A percentile compares a stretch with the other conserved stretches of the same genome.
phyloP scores from a whole-genome alignment of 1,139 yeast genomes.

The Saccharomyces hybrid region DNA sequence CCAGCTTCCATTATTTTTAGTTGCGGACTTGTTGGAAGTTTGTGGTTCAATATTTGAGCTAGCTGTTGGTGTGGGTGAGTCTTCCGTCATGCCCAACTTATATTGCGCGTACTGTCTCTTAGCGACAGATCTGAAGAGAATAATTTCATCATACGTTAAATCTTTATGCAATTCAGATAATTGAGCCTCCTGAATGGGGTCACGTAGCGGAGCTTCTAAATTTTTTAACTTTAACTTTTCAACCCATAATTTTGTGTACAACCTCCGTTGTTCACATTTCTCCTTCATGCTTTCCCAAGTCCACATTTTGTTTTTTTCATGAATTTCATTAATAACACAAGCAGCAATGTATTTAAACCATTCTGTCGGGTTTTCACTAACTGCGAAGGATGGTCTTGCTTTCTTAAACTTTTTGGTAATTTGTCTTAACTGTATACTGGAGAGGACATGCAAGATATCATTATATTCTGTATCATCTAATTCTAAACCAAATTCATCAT shows the following conservation, averaged over 20 bases:
- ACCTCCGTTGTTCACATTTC: conserved; percentile 63
- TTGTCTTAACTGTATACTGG: conserved; percentile 70
- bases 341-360: conserved; percentile 82
- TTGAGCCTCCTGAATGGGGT: conserved; percentile 34
- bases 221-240: conserved; percentile 38
- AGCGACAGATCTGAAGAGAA: conserved; percentile 78
- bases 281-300: conserved; percentile 76
- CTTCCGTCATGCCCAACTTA: conserved; percentile 26
- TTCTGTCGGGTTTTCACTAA: conserved; percentile 59
- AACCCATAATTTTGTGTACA: conserved; percentile 67
- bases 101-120: conserved; percentile 58
- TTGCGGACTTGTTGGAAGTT: conserved; percentile 13
- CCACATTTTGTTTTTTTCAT: conserved; percentile 73
- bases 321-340: conserved; percentile 70
- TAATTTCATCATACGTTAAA: conserved; percentile 68
- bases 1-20: conserved; percentile 40
- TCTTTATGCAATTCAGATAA: conserved; percentile 51
- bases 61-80: conserved; percentile 2
- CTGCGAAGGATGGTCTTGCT: conserved; percentile 55
- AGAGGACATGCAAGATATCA: conserved; percentile 73
- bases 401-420: conserved; percentile 70
- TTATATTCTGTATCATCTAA: conserved; percentile 81
- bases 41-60: conserved; percentile 18
- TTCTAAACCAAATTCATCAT: conserved; percentile 81
- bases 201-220: conserved; percentile 24